Base-by-base conservation (phyloP, 2,329 filamentous ascomycete genomes). In the Venturiaceae sp. region DNA sequence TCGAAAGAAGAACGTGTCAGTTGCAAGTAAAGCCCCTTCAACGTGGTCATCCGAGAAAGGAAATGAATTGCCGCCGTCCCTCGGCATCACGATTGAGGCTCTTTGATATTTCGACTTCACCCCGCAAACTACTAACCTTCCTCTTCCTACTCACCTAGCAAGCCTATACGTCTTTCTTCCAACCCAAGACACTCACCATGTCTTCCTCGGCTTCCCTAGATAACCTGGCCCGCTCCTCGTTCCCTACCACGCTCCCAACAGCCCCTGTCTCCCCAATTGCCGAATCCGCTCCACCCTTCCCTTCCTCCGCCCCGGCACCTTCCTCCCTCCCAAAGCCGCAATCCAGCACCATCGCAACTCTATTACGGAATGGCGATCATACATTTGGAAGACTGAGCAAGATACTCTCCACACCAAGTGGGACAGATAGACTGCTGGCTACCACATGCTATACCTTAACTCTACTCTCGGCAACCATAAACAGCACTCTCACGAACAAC, bases 371-470 rank as follows among this genome's bases (percentile, higher is more conserved):
- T 11, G 65, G 68, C 41, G 72, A 75, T 64, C 61, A 60, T 55
- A 66, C 60, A 21, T 62, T 74, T 33, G 55, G 66, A 56, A 71
- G 68, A 62, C 66, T 74, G 46, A 63, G 67, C 4, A 63, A 62
- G 52, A 64, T 75, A 41, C 65, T 78, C 57, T 73, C 72, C 50
- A 74, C 70, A 23, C 69, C 74, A 19, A 56, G 65, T 19, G 71
- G 72, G 62, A 70, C 70, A 55, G 73, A 77, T 62, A 66, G 68
- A 30, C 66, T 72, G 55, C 71, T 77, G 55, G 71, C 69, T 64
- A 77, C 75, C 9, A 64, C 73, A 14, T 67, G 65, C 63, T 78
- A 77, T 68, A 75, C 72, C 47, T 70, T 77, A 30, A 69, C 69
- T 21, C 68, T 78, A 60, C 58, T 75, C 8, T 68, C 71, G 63